Base-by-base conservation (phyloP, 768 basidiomycete species). In the Russula emetica region DNA sequence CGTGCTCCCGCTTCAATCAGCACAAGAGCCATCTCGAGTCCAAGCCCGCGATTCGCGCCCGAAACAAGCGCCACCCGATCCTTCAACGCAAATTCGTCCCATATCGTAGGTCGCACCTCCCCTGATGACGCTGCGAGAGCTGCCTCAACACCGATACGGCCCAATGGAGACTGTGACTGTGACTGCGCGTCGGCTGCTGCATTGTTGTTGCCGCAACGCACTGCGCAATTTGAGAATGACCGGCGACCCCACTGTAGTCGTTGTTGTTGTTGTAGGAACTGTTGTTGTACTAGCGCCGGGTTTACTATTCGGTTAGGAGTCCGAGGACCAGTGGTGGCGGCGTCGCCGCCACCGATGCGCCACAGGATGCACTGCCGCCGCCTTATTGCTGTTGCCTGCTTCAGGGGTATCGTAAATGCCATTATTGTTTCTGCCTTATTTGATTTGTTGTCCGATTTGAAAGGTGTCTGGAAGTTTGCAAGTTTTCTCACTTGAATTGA, bases 1-100 rank as follows among this genome's bases (percentile, higher is more conserved):
- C 82, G 79, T 7, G 86, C 87, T 38, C 90, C 90, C 16, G 83
- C 85, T 75, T 92, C 90, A 49, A 82, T 81, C 47, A 92, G 75
- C 5, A 85, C 83, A 59, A 91, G 75, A 40, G 88, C 88, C 85
- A 88, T 87, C 76, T 93, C 91, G n/a, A 93, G 82, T 3, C 91
- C 91, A 18, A 92, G 80, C 0, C 90, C 78, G 45, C 77, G 76
- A 66, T 77, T 75, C 18, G 66, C 78, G 13, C 78, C 78, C 11
- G 76, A 74, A 26, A 79, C 76, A 60, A 78, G 70, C 47, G 63
- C 83, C 5, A 86, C 84, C 2, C 83, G 80, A 60, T 82, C 82
- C 14, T 73, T 76, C 42, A 87, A 77, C 1, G 81, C 79, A 72
- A 84, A 86, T 66, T 85, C 83, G 54, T 80, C 80, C 68, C 83